Conservation (phyloP, 805 yeast species). For the Suhomyces sp. region DNA sequence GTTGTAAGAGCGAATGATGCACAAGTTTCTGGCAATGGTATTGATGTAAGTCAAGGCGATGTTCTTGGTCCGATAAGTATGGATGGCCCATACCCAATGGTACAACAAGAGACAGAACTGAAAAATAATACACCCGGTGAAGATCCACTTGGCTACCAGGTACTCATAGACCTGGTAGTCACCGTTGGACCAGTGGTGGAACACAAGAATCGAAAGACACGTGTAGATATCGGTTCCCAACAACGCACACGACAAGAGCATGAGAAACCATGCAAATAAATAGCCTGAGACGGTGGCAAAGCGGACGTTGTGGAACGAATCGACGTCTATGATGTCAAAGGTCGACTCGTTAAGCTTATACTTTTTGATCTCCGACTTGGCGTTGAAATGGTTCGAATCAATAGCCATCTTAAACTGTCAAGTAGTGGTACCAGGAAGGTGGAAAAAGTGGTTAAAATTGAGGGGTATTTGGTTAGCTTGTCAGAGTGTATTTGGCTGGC, state of each 20-base stretch:
- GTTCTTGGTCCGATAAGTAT: slow-evolving; percentile 56
- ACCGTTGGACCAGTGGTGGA: slow-evolving; percentile 62
- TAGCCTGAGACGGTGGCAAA: slow-evolving; percentile 45
- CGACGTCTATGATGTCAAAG: slow-evolving; percentile 48
- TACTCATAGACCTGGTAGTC: slow-evolving; percentile 45
- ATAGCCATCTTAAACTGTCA: background rate
- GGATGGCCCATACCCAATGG: slow-evolving; percentile 56
- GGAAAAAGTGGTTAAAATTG: background rate
- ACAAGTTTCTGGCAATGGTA: slow-evolving; percentile 54
- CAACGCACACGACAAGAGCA: slow-evolving; percentile 52
- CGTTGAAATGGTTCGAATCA: slow-evolving; percentile 14
- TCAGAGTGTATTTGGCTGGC: background rate
- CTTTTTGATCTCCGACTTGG: slow-evolving; percentile 25
- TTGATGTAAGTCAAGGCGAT: slow-evolving; percentile 71
- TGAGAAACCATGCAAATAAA: slow-evolving; percentile 40
- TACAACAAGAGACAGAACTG: slow-evolving; percentile 58
- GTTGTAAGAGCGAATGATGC: slow-evolving; percentile 55
- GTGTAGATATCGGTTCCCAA: slow-evolving; percentile 75
- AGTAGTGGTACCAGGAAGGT: no score
- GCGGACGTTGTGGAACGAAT: slow-evolving; percentile 44
- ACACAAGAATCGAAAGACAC: slow-evolving; percentile 67
- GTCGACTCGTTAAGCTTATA: slow-evolving; percentile 38
- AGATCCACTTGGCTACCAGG: slow-evolving; percentile 64
- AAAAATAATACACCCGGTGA: slow-evolving; percentile 74
- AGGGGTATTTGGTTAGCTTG: background rate